Conservation (phyloP, 2,329 filamentous ascomycete genomes). For the Grosmannia clavigera region DNA sequence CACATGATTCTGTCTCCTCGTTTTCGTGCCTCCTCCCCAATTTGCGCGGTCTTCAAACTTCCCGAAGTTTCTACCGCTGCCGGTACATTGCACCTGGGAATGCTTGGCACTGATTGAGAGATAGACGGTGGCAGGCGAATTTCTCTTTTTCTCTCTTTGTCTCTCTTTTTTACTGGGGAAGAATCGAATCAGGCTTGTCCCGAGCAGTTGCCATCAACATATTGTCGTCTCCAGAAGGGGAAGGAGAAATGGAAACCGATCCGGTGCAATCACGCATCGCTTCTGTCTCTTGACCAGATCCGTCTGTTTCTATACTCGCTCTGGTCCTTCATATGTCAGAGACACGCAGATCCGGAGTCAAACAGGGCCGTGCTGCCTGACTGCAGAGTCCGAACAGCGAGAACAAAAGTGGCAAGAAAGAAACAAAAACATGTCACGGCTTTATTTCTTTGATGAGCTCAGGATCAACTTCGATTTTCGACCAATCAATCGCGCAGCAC, state of each 20-base stretch:
- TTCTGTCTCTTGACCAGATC: background rate
- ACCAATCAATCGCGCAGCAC: conserved; percentile 12
- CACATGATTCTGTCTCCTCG: background rate
- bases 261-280: background rate
- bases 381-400: background rate
- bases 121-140: background rate
- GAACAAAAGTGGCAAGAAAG: background rate
- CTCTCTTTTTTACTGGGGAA: background rate
- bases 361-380: background rate
- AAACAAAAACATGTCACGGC: conserved; percentile 1
- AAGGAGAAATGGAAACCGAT: background rate
- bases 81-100: background rate
- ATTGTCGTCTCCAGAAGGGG: background rate
- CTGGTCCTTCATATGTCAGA: background rate
- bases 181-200: background rate
- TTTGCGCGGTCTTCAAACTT: background rate
- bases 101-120: background rate
- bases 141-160: background rate
- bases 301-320: background rate
- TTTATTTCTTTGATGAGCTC: conserved; percentile 12
- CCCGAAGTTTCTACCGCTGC: background rate
- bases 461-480: conserved; percentile 8
- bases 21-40: background rate
- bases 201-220: background rate
- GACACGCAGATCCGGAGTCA: background rate